phyloP scores from a whole-genome alignment of 1,284 basidiomycete genomes.

The Cutaneotrichosporon daszewskae region DNA sequence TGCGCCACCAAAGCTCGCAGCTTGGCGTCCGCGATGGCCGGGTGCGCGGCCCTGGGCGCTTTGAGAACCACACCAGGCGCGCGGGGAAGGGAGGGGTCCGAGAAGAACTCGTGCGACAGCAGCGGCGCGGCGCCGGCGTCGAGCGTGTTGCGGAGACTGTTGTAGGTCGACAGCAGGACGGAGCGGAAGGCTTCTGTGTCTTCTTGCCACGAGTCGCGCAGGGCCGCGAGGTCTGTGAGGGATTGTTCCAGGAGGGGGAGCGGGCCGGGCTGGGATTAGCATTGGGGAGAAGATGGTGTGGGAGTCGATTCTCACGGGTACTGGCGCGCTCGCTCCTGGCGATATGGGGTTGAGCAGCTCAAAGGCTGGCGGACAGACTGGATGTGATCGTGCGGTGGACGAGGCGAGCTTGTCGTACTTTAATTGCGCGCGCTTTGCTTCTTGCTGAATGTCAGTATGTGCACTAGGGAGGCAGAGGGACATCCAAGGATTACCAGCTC shows the following conservation, averaged over 20 bases:
- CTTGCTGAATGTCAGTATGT: slow-evolving; percentile 53
- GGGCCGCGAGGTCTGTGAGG: slow-evolving; percentile 65
- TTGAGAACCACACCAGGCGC: too few relatives aligned
- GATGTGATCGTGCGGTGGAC: slow-evolving; percentile 55
- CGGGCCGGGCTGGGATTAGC: slow-evolving; percentile 21
- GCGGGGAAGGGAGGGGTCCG: too few relatives aligned
- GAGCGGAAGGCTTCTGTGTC: slow-evolving; percentile 66
- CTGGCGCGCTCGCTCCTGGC: slow-evolving; percentile 26
- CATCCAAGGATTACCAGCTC: too few relatives aligned
- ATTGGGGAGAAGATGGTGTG: too few relatives aligned
- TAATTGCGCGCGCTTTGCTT: slow-evolving; percentile 68
- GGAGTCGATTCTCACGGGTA: too few relatives aligned
- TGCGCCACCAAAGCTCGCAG: slow-evolving; percentile 30
- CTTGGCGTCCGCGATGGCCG: slow-evolving; percentile 36
- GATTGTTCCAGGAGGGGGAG: slow-evolving; percentile 63
- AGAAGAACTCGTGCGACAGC: slow-evolving; percentile 10
- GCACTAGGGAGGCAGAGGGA: too few relatives aligned
- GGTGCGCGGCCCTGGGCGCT: slow-evolving; percentile 33
- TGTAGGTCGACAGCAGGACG: slow-evolving; percentile 63
- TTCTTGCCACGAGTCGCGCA: slow-evolving; percentile 59
- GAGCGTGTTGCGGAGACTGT: slow-evolving; percentile 59
- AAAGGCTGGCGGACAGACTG: slow-evolving; percentile 28
- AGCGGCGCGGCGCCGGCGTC: slow-evolving; percentile 11
- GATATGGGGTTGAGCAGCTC: slow-evolving; percentile 42
- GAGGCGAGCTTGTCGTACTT: slow-evolving; percentile 73